These are phyloP conservation scores for Hypsizygus ulmarius DNA, from an alignment of 1,284 basidiomycete species.

Conservation along the genomic window DNA sequence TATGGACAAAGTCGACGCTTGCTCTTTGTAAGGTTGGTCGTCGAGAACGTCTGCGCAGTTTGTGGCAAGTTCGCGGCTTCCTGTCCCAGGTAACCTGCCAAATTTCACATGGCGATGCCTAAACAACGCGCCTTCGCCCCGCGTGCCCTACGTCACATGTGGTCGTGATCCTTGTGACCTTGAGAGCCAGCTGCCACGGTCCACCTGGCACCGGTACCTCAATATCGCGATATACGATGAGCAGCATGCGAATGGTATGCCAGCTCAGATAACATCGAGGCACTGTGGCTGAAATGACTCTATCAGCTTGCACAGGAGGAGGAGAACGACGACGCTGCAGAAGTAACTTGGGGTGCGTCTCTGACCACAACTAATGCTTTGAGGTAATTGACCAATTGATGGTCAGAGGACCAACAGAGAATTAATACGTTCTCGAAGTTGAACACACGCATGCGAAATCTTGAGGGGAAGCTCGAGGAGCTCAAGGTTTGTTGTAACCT, in stretches of 20 bases:
- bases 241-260: slow-evolving; percentile 56
- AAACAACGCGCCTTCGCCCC: no score
- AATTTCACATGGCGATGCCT: slow-evolving; percentile 8
- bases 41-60: slow-evolving; percentile 4
- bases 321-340: slow-evolving; percentile 77
- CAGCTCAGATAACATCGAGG: not conserved
- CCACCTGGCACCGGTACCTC: not conserved
- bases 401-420: slow-evolving; percentile 84
- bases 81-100: not conserved
- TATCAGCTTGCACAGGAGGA: slow-evolving; percentile 72
- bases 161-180: slow-evolving; percentile 1
- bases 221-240: slow-evolving; percentile 11
- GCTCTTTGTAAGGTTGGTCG: slow-evolving; percentile 4
- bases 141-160: not conserved
- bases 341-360: slow-evolving; percentile 85
- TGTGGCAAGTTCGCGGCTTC: not conserved
- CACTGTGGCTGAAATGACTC: slow-evolving; percentile 1
- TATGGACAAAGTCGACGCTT: not conserved
- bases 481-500: slow-evolving; percentile 56
- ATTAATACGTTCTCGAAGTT: slow-evolving; percentile 95
- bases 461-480: slow-evolving; percentile 70
- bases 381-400: slow-evolving; percentile 15
- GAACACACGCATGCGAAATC: slow-evolving; percentile 72
- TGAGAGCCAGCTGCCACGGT: slow-evolving; percentile 12
- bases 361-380: not conserved